Conservation (phyloP, 1,139 yeast species). For the Suhomyces maxii region DNA sequence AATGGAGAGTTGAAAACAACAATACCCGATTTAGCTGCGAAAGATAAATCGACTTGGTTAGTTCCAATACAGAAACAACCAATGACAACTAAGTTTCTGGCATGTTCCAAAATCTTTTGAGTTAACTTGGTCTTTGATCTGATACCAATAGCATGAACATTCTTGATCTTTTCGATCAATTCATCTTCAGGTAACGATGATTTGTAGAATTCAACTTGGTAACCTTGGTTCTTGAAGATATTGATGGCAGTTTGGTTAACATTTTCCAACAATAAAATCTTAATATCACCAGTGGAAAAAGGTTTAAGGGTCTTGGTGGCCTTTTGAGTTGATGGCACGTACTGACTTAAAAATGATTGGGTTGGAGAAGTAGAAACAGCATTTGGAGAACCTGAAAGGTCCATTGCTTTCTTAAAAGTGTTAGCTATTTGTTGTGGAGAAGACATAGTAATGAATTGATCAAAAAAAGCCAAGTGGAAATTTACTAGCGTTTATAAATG, state of each 20-base stretch:
- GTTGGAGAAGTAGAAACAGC: slow-evolving; percentile 80
- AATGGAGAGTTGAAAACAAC: slow-evolving; percentile 99
- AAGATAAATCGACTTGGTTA: slow-evolving; percentile 91
- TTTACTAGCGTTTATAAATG: not conserved
- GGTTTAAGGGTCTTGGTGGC: slow-evolving; percentile 77
- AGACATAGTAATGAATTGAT: slow-evolving; percentile 43
- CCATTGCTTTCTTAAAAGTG: slow-evolving; percentile 55
- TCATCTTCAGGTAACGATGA: slow-evolving; percentile 90
- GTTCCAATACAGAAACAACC: slow-evolving; percentile 99
- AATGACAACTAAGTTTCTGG: slow-evolving; percentile 83
- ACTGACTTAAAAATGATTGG: slow-evolving; percentile 50
- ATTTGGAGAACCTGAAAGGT: slow-evolving; percentile 56
- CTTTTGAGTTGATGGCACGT: slow-evolving; percentile 44
- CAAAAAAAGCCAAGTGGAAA: not conserved
- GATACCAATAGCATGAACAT: slow-evolving; percentile 96
- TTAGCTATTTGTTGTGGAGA: slow-evolving; percentile 68
- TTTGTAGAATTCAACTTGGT: slow-evolving; percentile 94
- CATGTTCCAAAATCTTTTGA: slow-evolving; percentile 74
- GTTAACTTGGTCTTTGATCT: slow-evolving; percentile 94
- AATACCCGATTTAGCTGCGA: slow-evolving; percentile 89
- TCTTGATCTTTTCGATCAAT: slow-evolving; percentile 87
- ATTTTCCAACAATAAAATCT: slow-evolving; percentile 85
- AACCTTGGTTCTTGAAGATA: slow-evolving; percentile 84
- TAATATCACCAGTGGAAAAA: slow-evolving; percentile 87
- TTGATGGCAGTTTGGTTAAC: slow-evolving; percentile 90